These are phyloP conservation scores for Candolleomyces efflorescens DNA, from an alignment of 768 basidiomycete species.

Conservation along the genomic window DNA sequence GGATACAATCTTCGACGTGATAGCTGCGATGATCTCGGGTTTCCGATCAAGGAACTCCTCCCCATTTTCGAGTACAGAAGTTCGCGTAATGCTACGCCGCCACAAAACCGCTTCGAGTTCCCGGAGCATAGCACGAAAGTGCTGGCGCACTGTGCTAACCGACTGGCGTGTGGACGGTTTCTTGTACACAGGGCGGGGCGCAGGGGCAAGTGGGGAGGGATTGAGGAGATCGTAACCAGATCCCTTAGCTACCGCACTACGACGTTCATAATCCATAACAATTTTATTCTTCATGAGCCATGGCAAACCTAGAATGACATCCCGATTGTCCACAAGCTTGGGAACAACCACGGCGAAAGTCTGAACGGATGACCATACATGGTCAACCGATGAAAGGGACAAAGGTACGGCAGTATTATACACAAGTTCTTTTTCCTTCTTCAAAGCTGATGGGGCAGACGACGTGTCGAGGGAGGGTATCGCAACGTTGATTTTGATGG, in stretches of 20 bases:
- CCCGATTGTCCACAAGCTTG: background rate
- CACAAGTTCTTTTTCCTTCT: no score
- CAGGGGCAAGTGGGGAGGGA: conserved; percentile 21
- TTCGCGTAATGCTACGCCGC: no score
- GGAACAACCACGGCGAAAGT: background rate
- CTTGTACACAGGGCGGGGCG: conserved; percentile 2
- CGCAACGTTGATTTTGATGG: no score
- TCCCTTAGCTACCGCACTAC: conserved; percentile 17
- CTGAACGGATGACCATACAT: background rate
- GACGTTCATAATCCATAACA: conserved; percentile 22
- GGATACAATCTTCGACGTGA: conserved; percentile 13
- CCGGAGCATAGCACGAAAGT: no score
- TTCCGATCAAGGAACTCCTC: no score
- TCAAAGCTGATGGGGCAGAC: no score
- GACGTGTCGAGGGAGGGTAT: no score
- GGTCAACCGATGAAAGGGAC: background rate
- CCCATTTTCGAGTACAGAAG: no score
- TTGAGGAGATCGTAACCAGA: conserved; percentile 23
- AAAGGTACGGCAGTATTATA: background rate
- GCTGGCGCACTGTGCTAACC: no score
- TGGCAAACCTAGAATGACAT: background rate
- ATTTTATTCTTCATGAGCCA: conserved; percentile 24
- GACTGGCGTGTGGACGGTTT: no score
- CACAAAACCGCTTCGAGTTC: no score
- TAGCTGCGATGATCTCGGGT: no score